These are phyloP conservation scores for Strobilomyces echinocephalus DNA, from an alignment of 768 basidiomycete genomes.

Conservation along the genomic window DNA sequence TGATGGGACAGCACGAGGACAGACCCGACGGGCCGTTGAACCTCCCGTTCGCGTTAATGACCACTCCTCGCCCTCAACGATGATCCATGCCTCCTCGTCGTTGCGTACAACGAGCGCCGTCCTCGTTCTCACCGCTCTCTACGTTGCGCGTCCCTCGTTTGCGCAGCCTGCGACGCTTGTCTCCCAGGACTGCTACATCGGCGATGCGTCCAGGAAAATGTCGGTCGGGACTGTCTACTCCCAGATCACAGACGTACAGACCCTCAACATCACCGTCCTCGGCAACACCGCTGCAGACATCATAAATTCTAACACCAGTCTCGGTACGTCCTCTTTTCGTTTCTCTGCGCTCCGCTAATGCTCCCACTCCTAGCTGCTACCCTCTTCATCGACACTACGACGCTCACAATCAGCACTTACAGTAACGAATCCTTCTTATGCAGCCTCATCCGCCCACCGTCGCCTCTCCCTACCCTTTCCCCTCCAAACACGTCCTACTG, in stretches of 20 bases:
- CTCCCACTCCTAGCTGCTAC: conserved; percentile 51
- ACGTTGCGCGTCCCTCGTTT: conserved; percentile 25
- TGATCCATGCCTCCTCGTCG: conserved; percentile 14
- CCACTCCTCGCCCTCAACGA: conserved; percentile 15
- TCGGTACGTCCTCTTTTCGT: conserved; percentile 45
- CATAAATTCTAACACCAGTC: conserved; percentile 54
- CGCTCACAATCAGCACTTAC: conserved; percentile 74
- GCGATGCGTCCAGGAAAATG: conserved; percentile 53
- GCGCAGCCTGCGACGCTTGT: conserved; percentile 59
- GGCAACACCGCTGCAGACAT: conserved; percentile 60
- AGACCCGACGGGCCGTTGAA: background rate
- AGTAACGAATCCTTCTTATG: conserved; percentile 75
- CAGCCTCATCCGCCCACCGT: conserved; percentile 69
- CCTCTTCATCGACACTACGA: conserved; percentile 75
- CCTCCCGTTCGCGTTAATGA: conserved; percentile 23
- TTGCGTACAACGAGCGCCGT: conserved; percentile 5
- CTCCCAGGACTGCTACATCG: conserved; percentile 67
- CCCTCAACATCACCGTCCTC: conserved; percentile 68
- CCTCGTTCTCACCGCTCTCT: conserved; percentile 8
- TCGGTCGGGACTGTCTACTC: conserved; percentile 67
- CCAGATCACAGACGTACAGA: conserved; percentile 51
- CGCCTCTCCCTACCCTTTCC: conserved; percentile 51
- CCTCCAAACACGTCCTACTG: conserved; percentile 51
- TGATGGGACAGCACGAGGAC: too few species aligned
- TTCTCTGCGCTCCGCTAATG: background rate